phyloP scores from a whole-genome alignment of 2,329 filamentous ascomycete species.

The Talaromyces pinophilus region DNA sequence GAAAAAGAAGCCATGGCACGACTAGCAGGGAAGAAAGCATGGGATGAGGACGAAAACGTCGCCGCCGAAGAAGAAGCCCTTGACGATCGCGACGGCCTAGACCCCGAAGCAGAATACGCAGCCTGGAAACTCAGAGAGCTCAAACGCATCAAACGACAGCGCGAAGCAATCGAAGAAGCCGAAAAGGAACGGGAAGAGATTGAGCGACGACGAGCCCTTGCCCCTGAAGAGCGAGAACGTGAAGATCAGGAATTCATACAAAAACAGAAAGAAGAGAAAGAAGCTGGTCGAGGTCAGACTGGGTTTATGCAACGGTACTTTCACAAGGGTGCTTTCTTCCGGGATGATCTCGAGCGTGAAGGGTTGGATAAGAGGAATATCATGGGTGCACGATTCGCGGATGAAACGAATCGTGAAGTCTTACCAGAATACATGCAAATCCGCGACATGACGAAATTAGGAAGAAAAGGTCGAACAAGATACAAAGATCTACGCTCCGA shows the following conservation, averaged over 20 bases:
- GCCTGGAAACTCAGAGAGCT: constrained; percentile 95
- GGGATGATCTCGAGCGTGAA: constrained; percentile 72
- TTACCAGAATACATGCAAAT: constrained; percentile 91
- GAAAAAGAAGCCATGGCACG: constrained; percentile 76
- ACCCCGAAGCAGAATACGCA: constrained; percentile 83
- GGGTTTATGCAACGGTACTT: constrained; percentile 93
- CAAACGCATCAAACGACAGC: constrained; percentile 81
- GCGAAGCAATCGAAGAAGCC: constrained; percentile 77
- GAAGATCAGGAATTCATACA: constrained; percentile 81
- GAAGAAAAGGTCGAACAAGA: constrained; percentile 85
- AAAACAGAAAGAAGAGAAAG: constrained; percentile 74
- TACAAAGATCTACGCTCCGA: constrained; percentile 87
- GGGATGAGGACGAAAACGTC: constrained; percentile 69
- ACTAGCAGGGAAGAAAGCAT: constrained; percentile 75
- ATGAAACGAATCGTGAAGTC: constrained; percentile 82
- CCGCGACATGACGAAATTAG: constrained; percentile 88
- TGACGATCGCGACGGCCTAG: constrained; percentile 83
- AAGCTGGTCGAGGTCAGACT: constrained; percentile 75
- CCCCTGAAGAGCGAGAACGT: constrained; percentile 77
- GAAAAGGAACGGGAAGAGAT: constrained; percentile 87
- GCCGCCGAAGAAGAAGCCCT: constrained; percentile 70
- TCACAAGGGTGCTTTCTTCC: constrained; percentile 95
- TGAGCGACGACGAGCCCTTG: constrained; percentile 83
- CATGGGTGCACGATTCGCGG: constrained; percentile 79
- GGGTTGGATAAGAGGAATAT: constrained; percentile 79